Evolutionary conservation across 345 rosid species (phyloP).

Genomic region (Jatropha curcas): DNA sequence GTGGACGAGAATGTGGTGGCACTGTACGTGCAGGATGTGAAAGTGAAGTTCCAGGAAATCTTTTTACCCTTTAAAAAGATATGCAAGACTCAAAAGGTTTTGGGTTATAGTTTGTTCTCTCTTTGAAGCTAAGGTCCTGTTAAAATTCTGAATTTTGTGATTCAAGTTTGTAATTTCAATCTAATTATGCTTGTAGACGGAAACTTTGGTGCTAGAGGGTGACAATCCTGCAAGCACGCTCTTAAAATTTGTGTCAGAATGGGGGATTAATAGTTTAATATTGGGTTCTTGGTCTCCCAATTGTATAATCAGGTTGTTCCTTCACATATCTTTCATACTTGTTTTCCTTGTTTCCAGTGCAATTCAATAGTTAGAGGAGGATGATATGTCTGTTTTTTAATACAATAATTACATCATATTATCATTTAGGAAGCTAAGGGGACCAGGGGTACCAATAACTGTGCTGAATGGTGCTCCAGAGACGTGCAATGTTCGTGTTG

Average conservation of each 20-base stretch:
- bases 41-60: conserved; percentile 37
- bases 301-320: conserved; percentile 56
- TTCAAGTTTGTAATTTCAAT: neutral
- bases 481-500: conserved; percentile 51
- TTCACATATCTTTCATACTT: neutral
- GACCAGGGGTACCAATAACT: conserved; percentile 51
- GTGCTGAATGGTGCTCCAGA: conserved; percentile 54
- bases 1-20: conserved; percentile 68
- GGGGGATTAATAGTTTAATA: conserved; percentile 56
- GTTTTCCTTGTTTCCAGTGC: neutral
- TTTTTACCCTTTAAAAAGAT: conserved; percentile 56
- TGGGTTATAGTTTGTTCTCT: neutral
- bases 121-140: neutral
- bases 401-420: conserved; percentile 2
- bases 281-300: conserved; percentile 66
- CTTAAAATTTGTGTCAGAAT: conserved; percentile 44
- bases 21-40: conserved; percentile 61
- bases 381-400: neutral
- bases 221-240: conserved; percentile 67
- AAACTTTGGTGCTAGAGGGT: conserved; percentile 68
- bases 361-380: neutral
- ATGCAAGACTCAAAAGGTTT: conserved; percentile 46
- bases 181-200: conserved; percentile 46
- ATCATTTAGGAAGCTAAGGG: conserved; percentile 49
- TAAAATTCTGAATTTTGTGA: neutral